These are phyloP conservation scores for Pestalotiopsis fici DNA, from an alignment of 2,329 filamentous ascomycete species.

Conservation along the genomic window DNA sequence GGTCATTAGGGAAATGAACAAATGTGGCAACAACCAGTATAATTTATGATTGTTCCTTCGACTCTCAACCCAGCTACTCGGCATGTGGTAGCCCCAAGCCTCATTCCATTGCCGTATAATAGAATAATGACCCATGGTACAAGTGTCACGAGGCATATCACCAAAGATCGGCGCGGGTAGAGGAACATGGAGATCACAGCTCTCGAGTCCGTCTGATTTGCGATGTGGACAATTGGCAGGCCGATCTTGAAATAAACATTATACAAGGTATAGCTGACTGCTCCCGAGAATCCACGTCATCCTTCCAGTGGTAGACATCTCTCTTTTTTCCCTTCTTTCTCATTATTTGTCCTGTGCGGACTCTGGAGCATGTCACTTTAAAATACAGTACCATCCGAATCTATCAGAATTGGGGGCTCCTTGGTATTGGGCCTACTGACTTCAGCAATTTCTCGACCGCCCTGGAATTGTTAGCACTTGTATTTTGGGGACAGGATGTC, in stretches of 20 bases:
- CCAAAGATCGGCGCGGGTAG: too few relatives aligned
- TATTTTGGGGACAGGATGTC: background rate
- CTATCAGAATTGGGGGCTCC: slow-evolving; percentile 92
- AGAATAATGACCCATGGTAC: too few relatives aligned
- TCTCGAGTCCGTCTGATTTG: slow-evolving; percentile 9
- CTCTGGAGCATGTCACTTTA: slow-evolving; percentile 40
- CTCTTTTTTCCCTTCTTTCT: background rate
- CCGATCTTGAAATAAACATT: background rate
- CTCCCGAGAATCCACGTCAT: background rate
- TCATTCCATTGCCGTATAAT: too few relatives aligned
- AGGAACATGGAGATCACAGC: too few relatives aligned
- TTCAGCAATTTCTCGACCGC: slow-evolving; percentile 93
- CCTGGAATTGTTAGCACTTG: slow-evolving; percentile 47
- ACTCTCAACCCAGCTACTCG: too few relatives aligned
- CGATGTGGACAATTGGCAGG: background rate
- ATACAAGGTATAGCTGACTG: background rate
- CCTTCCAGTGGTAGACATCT: background rate
- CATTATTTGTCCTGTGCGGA: background rate
- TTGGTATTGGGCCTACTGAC: slow-evolving; percentile 95
- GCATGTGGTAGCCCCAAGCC: too few relatives aligned
- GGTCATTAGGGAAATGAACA: background rate
- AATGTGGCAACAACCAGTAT: too few relatives aligned
- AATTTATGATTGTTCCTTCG: too few relatives aligned
- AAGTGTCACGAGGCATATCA: too few relatives aligned
- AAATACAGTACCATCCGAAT: slow-evolving; percentile 96